A percentile compares a stretch with the other conserved stretches of the same genome.
These are phyloP conservation scores for Gossypium ekmanianum DNA, from an alignment of 345 rosid genomes.

Conservation along the genomic window DNA sequence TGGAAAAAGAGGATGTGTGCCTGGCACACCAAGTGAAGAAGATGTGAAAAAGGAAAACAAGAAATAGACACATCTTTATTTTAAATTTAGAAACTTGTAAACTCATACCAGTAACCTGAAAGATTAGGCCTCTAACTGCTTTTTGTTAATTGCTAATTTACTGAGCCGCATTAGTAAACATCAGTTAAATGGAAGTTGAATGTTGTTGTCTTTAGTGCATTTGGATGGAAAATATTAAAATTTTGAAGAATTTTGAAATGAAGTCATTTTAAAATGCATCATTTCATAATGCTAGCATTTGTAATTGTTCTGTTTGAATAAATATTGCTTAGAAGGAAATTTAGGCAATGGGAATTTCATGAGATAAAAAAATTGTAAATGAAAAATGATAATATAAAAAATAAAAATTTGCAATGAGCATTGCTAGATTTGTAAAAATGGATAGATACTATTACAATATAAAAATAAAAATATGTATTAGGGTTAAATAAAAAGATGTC, in stretches of 20 bases:
- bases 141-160: background rate
- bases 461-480: background rate
- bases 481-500: background rate
- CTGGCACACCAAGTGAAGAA: background rate
- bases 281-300: background rate
- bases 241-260: background rate
- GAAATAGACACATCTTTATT: background rate
- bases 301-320: background rate
- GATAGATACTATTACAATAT: background rate
- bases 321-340: background rate
- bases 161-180: background rate
- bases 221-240: background rate
- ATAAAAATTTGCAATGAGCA: background rate
- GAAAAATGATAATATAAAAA: background rate
- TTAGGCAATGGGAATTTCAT: background rate
- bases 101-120: background rate
- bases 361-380: background rate
- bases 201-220: background rate
- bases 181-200: background rate
- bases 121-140: background rate
- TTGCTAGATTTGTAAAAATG: background rate
- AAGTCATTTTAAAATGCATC: slow-evolving; percentile 1
- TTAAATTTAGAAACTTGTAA: background rate
- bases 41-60: background rate
- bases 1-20: background rate